Evolutionary conservation across 352 stramenopile genomes (phyloP), one percentile per base, ranked within the genome.

Genomic region (Phytophthora ramorum): DNA sequence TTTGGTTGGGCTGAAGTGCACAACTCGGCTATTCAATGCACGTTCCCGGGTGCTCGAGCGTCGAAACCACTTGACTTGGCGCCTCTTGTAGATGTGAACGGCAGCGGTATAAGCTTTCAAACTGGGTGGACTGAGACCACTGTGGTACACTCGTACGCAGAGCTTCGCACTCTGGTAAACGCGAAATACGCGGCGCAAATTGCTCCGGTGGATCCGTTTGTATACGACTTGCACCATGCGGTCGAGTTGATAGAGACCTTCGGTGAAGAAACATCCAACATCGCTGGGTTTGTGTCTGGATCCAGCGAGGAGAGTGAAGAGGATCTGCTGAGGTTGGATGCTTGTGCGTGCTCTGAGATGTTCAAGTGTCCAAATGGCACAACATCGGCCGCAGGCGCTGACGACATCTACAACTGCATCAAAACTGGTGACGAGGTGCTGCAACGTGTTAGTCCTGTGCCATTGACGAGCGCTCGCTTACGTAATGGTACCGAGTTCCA

Each of bases 331-430:
- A 76, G 95, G 12, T 68, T 98, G 2, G 95, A 99, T 63, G 87
- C 96, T 16, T 99, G 96, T 63, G 85, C 96, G 32, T 99, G 97
- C 59, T 81, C 97, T 55, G 75, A 92, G 32, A 75, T 98, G 48
- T 78, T 98, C 48, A 92, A 97, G 56, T 99, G 97, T 66, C 97
- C 96, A 4, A 98, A 99, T 63, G 96, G 92, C 43, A 99, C 97
- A 4, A 86, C 66, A 2, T 91, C 83, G 0, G 48, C 60, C 6
- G 54, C 75, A 28, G 89, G 91, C 1, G 85, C 89, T 7, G 80
- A 84, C 26, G 73, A 82, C 43, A 90, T 98, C 14, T 87, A 87
- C 58, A 73, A 97, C 56, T 99, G 96, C 69, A 69, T 91, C n/a
- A 93, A 97, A 54, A 93, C 87, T 2, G 88, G 91, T 5, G 78